Percentiles rank a stretch among this genome's conserved stretches.
Conservation (phyloP, 768 basidiomycete species). For the Brasilioporus rufonigricans region DNA sequence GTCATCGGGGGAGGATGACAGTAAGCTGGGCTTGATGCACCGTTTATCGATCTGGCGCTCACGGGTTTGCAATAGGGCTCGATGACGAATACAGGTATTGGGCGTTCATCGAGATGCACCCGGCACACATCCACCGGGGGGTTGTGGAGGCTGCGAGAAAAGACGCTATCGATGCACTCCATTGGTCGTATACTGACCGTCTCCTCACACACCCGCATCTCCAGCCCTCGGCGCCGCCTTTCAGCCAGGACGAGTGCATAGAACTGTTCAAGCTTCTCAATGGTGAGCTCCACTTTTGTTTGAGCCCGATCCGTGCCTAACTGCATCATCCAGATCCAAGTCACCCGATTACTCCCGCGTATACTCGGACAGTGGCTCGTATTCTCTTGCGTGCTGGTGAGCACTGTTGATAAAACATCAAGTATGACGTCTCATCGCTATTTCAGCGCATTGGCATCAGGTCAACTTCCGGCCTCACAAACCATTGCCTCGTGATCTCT, state of each 20-base stretch:
- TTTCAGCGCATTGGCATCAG: conserved; percentile 64
- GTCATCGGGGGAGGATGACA: conserved; percentile 36
- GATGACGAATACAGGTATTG: conserved; percentile 81
- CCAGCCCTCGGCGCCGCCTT: conserved; percentile 55
- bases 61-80: conserved; percentile 44
- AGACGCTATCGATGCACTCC: conserved; percentile 74
- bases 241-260: conserved; percentile 74
- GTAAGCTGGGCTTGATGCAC: conserved; percentile 36
- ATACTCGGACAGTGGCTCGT: conserved; percentile 65
- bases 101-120: conserved; percentile 77
- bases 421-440: conserved; percentile 1
- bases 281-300: conserved; percentile 17
- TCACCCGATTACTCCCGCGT: conserved; percentile 36
- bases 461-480: conserved; percentile 66
- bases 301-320: background rate
- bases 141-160: conserved; percentile 54
- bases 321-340: conserved; percentile 13
- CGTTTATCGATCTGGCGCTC: background rate
- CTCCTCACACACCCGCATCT: conserved; percentile 56
- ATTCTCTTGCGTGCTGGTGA: conserved; percentile 66
- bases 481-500: conserved; percentile 56
- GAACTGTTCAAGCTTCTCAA: conserved; percentile 63
- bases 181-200: conserved; percentile 81
- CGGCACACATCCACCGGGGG: conserved; percentile 56
- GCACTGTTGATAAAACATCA: conserved; percentile 21